Percentiles rank a stretch among this genome's conserved stretches.
Evolutionary conservation across 2,329 filamentous ascomycete species (phyloP).

Genomic region (Grosmannia penicillata): DNA sequence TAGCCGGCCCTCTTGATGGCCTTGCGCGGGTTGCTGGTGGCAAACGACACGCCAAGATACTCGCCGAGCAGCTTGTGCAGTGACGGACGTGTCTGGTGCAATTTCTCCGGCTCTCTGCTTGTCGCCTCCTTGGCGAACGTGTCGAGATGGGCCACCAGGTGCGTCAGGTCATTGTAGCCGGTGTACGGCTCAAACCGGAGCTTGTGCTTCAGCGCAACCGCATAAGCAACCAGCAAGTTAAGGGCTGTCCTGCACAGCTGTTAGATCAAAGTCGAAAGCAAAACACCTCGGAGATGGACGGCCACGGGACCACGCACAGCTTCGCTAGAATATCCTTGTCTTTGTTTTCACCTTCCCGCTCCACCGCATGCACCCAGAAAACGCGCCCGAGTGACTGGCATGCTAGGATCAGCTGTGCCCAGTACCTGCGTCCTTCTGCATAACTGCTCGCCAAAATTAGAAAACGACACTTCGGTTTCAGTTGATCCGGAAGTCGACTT

Average conservation of each 20-base stretch:
- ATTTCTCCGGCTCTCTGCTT: constrained; percentile 20
- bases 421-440: constrained; percentile 39
- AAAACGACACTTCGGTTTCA: neutral
- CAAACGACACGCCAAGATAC: constrained; percentile 53
- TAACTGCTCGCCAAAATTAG: constrained; percentile 15
- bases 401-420: constrained; percentile 45
- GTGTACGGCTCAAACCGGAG: constrained; percentile 60
- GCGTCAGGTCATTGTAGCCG: constrained; percentile 50
- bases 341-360: constrained; percentile 39
- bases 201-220: constrained; percentile 55
- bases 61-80: constrained; percentile 41
- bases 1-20: constrained; percentile 49
- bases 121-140: constrained; percentile 43
- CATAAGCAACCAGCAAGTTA: constrained; percentile 55
- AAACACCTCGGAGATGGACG: neutral
- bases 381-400: constrained; percentile 55
- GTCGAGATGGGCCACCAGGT: constrained; percentile 48
- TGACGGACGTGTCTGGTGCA: constrained; percentile 16
- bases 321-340: constrained; percentile 55
- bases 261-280: neutral
- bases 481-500: no score
- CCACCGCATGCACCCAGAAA: constrained; percentile 66
- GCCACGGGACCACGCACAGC: constrained; percentile 22
- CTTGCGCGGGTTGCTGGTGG: constrained; percentile 55
- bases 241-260: constrained; percentile 32